phyloP scores from a whole-genome alignment of 176 grass and related monocot species.

The Tillandsia leiboldiana region DNA sequence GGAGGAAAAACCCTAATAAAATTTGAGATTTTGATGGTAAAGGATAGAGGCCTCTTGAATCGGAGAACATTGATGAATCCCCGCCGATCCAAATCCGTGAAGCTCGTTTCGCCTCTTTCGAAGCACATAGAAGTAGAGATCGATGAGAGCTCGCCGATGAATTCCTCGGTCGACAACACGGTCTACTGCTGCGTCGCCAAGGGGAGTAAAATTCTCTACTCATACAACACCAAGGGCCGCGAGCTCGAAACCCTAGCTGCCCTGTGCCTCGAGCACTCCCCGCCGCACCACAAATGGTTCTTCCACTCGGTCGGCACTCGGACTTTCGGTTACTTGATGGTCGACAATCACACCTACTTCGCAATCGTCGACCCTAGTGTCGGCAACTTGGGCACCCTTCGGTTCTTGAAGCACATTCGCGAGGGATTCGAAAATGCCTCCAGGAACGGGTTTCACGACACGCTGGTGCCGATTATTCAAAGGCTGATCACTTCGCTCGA shows the following conservation, averaged over 20 bases:
- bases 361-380: constrained; percentile 77
- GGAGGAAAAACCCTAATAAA: neutral
- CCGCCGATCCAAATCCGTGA: constrained; percentile 65
- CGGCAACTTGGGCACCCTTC: constrained; percentile 50
- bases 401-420: constrained; percentile 50
- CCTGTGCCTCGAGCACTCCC: constrained; percentile 58
- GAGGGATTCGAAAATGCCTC: constrained; percentile 36
- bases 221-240: constrained; percentile 43
- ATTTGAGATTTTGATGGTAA: neutral
- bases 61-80: constrained; percentile 59
- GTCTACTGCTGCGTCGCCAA: constrained; percentile 89
- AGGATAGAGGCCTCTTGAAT: neutral
- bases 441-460: constrained; percentile 36
- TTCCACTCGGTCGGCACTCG: constrained; percentile 48
- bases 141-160: constrained; percentile 47
- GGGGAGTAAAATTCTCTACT: constrained; percentile 49
- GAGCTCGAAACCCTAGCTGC: constrained; percentile 36
- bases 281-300: constrained; percentile 46
- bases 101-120: constrained; percentile 47
- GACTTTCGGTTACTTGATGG: constrained; percentile 58
- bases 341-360: constrained; percentile 61
- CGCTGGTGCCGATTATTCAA: constrained; percentile 61
- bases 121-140: constrained; percentile 57
- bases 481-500: constrained; percentile 58
- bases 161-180: constrained; percentile 57